A percentile compares a stretch with the other conserved stretches of the same genome.
Evolutionary conservation across 2,329 filamentous ascomycete genomes (phyloP).

Genomic region (Phialophora expanda): DNA sequence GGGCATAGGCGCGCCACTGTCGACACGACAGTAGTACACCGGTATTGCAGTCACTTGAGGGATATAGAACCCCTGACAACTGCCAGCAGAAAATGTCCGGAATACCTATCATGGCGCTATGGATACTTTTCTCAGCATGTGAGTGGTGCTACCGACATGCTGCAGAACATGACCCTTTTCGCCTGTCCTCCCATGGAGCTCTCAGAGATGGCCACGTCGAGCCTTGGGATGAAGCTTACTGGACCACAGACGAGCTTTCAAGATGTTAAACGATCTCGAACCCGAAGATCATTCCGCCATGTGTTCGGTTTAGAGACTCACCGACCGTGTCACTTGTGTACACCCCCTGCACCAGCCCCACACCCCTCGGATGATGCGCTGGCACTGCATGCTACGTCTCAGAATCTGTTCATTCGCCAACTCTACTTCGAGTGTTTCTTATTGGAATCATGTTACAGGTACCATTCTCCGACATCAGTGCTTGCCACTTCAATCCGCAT

Average conservation of each 20-base stretch:
- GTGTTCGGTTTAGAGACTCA: conserved; percentile 32
- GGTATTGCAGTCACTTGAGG: conserved; percentile 15
- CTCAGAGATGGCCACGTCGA: conserved; percentile 34
- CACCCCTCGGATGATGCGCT: conserved; percentile 35
- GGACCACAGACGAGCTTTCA: conserved; percentile 15
- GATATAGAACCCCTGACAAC: conserved; percentile 8
- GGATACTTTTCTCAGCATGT: conserved; percentile 5
- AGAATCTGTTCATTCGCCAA: conserved; percentile 19
- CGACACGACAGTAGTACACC: conserved; percentile 12
- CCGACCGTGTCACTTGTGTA: conserved; percentile 30
- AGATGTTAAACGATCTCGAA: conserved; percentile 25
- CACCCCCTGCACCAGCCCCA: conserved; percentile 28
- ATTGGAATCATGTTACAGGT: conserved; percentile 22
- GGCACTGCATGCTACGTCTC: conserved; percentile 31
- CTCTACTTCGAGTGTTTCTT: conserved; percentile 17
- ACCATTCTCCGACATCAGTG: conserved; percentile 22
- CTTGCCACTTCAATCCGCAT: conserved; percentile 13
- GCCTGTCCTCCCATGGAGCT: conserved; percentile 20
- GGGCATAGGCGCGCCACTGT: conserved; percentile 8
- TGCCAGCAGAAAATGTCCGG: conserved; percentile 17
- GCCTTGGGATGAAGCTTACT: conserved; percentile 22
- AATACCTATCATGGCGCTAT: conserved; percentile 8
- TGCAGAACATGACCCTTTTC: conserved; percentile 29
- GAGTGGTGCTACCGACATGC: conserved; percentile 21
- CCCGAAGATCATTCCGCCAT: conserved; percentile 33